Base-by-base conservation (phyloP, 352 stramenopile species). In the Phytophthora citricola region DNA sequence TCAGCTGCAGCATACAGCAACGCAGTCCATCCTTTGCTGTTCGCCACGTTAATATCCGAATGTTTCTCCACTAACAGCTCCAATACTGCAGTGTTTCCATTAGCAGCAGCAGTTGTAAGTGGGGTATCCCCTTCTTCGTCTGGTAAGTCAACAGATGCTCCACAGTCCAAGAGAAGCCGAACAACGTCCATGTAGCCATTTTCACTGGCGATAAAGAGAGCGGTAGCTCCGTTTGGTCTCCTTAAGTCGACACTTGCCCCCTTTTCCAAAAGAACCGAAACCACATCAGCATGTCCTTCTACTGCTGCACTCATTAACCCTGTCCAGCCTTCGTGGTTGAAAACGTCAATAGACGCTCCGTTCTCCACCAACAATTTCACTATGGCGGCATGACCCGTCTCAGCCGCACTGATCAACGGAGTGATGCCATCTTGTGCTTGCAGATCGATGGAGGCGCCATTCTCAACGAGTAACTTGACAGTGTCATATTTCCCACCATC, bases 391-490 rank as follows among this genome's bases (percentile, higher is more conserved):
- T 54, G 39, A 4, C 15, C 58, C 6, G 20, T 46, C 27, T 32
- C 32, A 34, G 40, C 31, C 24, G 58, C 58, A 40, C 9, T 32
- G 10, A 66, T 40, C 11, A 69, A 32, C 7, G 61, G 46, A 6
- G 38, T 57, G 10, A 38, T 27, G 6, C 31, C 61, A n/a, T 14
- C n/a, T 14, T 59, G 31, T 12, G 12, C 49, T 17, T 12, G 36
- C 53, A 10, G 51, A 31, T 69, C 54, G 38, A 64, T n/a, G 4
- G 31, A 53, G 11, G 61, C 61, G 2, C 53, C 53, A 34, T 58
- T 10, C 1, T 64, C n/a, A 12, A 69, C 1, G 2, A 69, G 62
- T n/a, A 58, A 12, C 31, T 36, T 36, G 31, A 36, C 31, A 36
- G 31, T 36, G 11, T 43, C 7, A 9, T 43, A 20, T 22, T 43